Percentiles rank a stretch among this genome's conserved stretches.
Conservation (phyloP, 2,329 filamentous ascomycete species). For the Ilyonectria robusta region DNA sequence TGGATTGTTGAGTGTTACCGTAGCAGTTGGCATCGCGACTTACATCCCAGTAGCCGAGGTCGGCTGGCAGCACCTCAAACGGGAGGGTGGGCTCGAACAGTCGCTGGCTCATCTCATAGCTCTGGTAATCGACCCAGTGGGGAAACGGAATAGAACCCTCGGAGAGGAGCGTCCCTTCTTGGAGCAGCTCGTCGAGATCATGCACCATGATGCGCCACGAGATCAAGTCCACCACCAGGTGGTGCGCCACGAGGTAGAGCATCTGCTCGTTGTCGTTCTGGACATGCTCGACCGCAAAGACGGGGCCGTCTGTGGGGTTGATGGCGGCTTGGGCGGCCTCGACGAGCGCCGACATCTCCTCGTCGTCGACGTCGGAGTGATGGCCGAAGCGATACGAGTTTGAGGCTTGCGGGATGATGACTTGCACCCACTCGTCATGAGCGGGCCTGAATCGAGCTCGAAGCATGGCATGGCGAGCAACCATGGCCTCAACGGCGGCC, state of each 20-base stretch:
- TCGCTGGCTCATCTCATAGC: constrained; percentile 52
- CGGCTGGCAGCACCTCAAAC: constrained; percentile 56
- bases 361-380: constrained; percentile 56
- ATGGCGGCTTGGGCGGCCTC: constrained; percentile 60
- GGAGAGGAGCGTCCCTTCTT: constrained; percentile 60
- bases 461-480: constrained; percentile 67
- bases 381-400: constrained; percentile 62
- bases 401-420: constrained; percentile 56
- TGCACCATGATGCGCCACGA: constrained; percentile 66
- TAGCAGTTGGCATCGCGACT: constrained; percentile 60
- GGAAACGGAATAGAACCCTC: constrained; percentile 63
- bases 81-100: constrained; percentile 53
- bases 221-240: constrained; percentile 64
- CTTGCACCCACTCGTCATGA: constrained; percentile 62
- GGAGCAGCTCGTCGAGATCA: constrained; percentile 65
- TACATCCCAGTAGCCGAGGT: constrained; percentile 65
- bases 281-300: constrained; percentile 66
- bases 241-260: constrained; percentile 66
- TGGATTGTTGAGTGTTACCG: constrained; percentile 57
- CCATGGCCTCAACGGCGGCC: constrained; percentile 63
- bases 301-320: constrained; percentile 64
- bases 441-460: constrained; percentile 60
- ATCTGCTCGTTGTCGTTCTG: constrained; percentile 62
- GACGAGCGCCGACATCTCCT: constrained; percentile 59
- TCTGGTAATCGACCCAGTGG: constrained; percentile 64